Conservation (phyloP, 305 asterid species). For the Rubia tinctorum region DNA sequence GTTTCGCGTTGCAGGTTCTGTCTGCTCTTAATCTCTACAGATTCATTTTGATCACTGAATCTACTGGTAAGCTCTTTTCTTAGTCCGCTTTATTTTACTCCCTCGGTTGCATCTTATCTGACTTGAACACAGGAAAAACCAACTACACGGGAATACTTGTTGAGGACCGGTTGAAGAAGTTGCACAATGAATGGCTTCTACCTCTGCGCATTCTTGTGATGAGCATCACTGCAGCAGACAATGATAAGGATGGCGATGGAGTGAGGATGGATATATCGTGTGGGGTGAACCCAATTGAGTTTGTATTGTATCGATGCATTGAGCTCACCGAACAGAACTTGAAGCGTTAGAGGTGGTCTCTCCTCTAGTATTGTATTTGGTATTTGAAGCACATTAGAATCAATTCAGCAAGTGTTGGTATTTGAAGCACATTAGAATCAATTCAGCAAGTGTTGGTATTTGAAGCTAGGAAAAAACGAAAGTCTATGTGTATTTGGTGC, state of each 20-base stretch:
- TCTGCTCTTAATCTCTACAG: conserved; percentile 88
- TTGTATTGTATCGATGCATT: conserved; percentile 71
- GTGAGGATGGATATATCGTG: conserved; percentile 33
- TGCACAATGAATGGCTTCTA: conserved; percentile 70
- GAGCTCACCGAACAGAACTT: conserved; percentile 68
- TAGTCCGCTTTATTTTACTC: background rate
- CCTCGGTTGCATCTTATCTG: background rate
- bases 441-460: no score
- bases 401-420: no score
- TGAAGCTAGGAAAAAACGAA: no score
- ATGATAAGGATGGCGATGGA: conserved; percentile 27
- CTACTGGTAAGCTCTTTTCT: conserved; percentile 44
- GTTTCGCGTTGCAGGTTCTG: conserved; percentile 51
- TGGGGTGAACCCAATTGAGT: conserved; percentile 62
- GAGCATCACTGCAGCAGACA: conserved; percentile 41
- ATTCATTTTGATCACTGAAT: conserved; percentile 69
- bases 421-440: no score
- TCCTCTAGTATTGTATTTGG: no score
- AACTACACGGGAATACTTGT: conserved; percentile 58
- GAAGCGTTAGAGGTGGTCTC: conserved; percentile 13
- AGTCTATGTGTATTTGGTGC: no score
- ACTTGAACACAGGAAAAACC: conserved; percentile 48
- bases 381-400: no score
- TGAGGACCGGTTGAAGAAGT: conserved; percentile 47
- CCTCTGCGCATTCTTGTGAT: conserved; percentile 67